Conservation (phyloP, 2,329 filamentous ascomycete species). For the Capronia coronata region DNA sequence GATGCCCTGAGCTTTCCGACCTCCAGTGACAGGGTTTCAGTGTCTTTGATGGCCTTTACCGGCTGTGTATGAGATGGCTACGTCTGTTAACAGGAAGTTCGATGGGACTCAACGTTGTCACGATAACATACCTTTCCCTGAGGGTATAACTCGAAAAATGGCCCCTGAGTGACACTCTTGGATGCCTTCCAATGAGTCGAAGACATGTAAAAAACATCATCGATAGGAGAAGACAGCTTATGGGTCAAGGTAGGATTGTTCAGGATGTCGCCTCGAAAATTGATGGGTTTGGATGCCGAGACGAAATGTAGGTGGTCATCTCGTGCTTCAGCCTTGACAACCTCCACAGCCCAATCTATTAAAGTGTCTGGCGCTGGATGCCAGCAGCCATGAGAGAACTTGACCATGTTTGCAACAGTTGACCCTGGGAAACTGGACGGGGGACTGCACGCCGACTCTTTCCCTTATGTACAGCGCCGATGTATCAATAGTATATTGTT, state of each 20-base stretch:
- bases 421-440: background rate
- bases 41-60: background rate
- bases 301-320: constrained; percentile 1
- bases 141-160: constrained; percentile 8
- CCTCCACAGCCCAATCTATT: constrained; percentile 4
- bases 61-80: background rate
- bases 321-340: constrained; percentile 3
- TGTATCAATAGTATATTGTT: too few species aligned
- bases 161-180: constrained; percentile 5
- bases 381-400: constrained; percentile 6
- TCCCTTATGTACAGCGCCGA: too few species aligned
- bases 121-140: constrained; percentile 1
- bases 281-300: background rate
- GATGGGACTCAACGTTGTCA: too few species aligned
- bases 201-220: constrained; percentile 4
- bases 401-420: background rate
- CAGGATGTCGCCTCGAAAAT: constrained; percentile 2
- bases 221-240: constrained; percentile 2
- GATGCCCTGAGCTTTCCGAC: background rate
- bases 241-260: constrained; percentile 8
- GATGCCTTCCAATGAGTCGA: constrained; percentile 12
- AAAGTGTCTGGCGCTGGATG: background rate
- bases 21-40: background rate
- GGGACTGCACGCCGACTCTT: background rate
- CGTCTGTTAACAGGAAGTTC: background rate